Base-by-base conservation (phyloP, 768 basidiomycete genomes). In the Suillus subluteus region DNA sequence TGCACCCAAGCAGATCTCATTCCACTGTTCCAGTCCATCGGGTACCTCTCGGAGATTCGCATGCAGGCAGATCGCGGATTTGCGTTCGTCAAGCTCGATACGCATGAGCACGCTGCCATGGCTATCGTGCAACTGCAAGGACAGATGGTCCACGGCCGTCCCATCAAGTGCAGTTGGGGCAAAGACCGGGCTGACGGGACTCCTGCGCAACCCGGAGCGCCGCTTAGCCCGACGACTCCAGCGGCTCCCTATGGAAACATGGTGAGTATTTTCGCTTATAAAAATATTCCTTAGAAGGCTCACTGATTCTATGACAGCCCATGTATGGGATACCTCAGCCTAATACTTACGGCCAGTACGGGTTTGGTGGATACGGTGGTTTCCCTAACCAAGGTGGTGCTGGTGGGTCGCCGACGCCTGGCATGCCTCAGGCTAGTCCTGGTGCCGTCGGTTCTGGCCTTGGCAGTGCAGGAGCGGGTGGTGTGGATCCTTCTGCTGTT, bases 61-160 rank as follows among this genome's bases (percentile, higher is more conserved):
- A 97, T 99, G 95, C 98, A 99, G 79, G 90, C 98, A 68, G 97
- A 99, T 83, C 91, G 97, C 69, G 97, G 97, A 55, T 99, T 99
- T 78, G 97, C 98, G 2, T 99, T 99, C 75, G 96, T 99, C 76
- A 99, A 99, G 82, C 87, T 99, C 65, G 98, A 99, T 80, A 95
- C 95, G 62, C 97, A 99, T 78, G 96, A 99, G 76, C 96, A 98
- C 77, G 97, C 97, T 64, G 97, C 98, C 9, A 91, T 95, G 89
- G 97, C 97, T 46, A 99, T 99, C 74, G 92, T 97, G 68, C 95
- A 98, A 77, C 83, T 99, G 62, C 95, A 97, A 78, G 96, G 97
- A 63, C 94, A 96, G 81, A 93, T 95, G 86, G 94, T 99, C 35
- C 98, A 99, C 70, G 97, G 97, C 58, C 82, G 98, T 46, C 95